phyloP scores from a whole-genome alignment of 139 green algal genomes.

The Chlamydomonas sp. region DNA sequence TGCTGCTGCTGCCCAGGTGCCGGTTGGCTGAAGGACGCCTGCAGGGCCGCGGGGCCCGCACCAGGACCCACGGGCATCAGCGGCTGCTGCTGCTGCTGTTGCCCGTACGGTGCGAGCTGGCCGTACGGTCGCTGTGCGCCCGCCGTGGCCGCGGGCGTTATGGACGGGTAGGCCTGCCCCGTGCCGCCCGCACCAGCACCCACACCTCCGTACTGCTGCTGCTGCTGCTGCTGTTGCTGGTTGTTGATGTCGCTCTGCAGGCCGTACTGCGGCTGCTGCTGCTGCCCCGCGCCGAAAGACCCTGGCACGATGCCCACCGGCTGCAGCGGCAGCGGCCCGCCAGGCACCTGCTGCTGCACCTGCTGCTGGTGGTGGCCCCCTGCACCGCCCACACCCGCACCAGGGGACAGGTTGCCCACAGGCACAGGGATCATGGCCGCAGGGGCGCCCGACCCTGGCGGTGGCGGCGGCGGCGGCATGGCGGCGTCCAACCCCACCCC shows the following conservation, averaged over 20 bases:
- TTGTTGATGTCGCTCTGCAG: not conserved
- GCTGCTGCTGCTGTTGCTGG: constrained; percentile 3
- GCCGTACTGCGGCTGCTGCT: constrained; percentile 1
- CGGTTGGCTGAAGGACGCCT: not conserved
- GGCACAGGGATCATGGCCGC: too few relatives aligned
- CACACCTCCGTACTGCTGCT: not conserved
- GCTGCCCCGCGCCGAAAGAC: not conserved
- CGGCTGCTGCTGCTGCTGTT: not conserved
- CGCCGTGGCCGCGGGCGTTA: not conserved
- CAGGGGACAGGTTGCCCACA: too few relatives aligned
- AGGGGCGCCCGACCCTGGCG: too few relatives aligned
- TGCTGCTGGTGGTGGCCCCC: not conserved
- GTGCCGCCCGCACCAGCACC: not conserved
- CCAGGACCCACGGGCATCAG: too few relatives aligned
- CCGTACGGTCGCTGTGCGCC: not conserved
- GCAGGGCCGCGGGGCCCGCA: too few relatives aligned
- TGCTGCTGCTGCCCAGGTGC: constrained; percentile 21
- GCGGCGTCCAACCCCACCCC: constrained; percentile 24
- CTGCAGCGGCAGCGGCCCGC: not conserved
- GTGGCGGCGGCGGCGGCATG: not conserved
- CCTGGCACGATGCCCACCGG: not conserved
- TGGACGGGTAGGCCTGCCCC: not conserved
- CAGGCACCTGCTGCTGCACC: not conserved
- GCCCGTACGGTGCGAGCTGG: not conserved
- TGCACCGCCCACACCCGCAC: not conserved